Base-by-base conservation (phyloP, 306 rosid genomes). In the Elaeagnus macrophylla region DNA sequence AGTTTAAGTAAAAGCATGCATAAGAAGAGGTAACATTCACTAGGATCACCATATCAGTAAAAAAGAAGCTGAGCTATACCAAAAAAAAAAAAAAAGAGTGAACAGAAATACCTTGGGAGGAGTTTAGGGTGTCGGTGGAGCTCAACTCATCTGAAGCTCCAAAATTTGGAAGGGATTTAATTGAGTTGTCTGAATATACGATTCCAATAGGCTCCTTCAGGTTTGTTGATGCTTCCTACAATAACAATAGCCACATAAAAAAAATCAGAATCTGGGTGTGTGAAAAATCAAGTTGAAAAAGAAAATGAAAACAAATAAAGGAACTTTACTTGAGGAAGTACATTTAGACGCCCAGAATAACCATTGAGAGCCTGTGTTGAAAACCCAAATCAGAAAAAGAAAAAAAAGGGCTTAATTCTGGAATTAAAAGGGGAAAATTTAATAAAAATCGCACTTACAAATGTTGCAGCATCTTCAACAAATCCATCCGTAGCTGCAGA, bases 311-410 rank as follows among this genome's bases (percentile, higher is more conserved):
- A 62, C n/a, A 1, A 8, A 48, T 7, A 9, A 47, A 10, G 52
- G 14, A 25, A 53, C 12, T 53, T 47, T 56, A 93, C 95, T 89
- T 77, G 93, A 6, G 95, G 86, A 45, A 87, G 79, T 69, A 87
- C 71, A 81, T 82, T 87, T 62, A 87, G 66, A 77, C 65, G 99
- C 32, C 79, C 72, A 37, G 75, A 68, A 36, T 79, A 70, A 35
- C 78, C 80, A 67, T 65, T 78, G 42, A 80, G 64, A 68, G 83
- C 35, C 97, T 86, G 65, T 4, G 60, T 45, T 19, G n/a, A 57
- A 56, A 25, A 7, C 5, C 8, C 10, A 11, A 47, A 5, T 49
- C 19, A 59, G 16, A 8, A 56, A 14, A 60, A 64, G 15, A 38
- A 39, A 37, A 7, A 25, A 5, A 25, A 25, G 4, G 4, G 32